Evolutionary conservation across 1,284 basidiomycete genomes (phyloP).

Genomic region (Sporisorium reilianum): DNA sequence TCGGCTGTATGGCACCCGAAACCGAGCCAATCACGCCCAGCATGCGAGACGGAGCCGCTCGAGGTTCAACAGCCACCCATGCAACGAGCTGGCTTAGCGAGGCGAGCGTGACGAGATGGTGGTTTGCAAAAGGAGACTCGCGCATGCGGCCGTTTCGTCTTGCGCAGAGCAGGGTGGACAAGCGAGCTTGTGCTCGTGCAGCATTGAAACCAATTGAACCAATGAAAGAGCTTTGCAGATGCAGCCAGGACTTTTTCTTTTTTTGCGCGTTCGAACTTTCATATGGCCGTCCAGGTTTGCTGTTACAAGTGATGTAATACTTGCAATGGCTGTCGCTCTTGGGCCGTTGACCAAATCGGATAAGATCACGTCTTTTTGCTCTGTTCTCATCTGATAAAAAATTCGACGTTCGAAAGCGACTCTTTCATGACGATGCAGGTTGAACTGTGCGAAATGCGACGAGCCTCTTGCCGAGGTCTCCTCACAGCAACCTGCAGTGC

Average conservation of each 20-base stretch:
- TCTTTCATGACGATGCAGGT: neutral
- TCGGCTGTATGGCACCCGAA: conserved; percentile 3
- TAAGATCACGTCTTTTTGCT: conserved; percentile 6
- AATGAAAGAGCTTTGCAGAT: neutral
- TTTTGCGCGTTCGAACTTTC: neutral
- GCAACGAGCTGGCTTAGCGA: neutral
- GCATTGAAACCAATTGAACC: too few relatives aligned
- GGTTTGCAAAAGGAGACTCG: neutral
- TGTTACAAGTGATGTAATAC: neutral
- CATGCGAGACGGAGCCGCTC: neutral
- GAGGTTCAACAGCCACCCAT: neutral
- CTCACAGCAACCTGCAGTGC: neutral
- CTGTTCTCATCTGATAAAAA: conserved; percentile 6
- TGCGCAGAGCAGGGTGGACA: neutral
- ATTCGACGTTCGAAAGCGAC: neutral
- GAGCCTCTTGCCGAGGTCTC: neutral
- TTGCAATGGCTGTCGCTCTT: neutral
- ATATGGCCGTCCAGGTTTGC: neutral
- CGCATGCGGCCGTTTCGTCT: conserved; percentile 2
- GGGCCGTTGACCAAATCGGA: too few relatives aligned
- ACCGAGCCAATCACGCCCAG: neutral
- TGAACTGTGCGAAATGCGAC: too few relatives aligned
- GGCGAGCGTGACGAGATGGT: neutral
- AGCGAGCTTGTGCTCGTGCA: neutral
- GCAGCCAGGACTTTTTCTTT: conserved; percentile 11